A percentile compares a stretch with the other conserved stretches of the same genome.
These are phyloP conservation scores for Paramecium tetraurelia DNA, from an alignment of 73 alveolate species.

Conservation along the genomic window DNA sequence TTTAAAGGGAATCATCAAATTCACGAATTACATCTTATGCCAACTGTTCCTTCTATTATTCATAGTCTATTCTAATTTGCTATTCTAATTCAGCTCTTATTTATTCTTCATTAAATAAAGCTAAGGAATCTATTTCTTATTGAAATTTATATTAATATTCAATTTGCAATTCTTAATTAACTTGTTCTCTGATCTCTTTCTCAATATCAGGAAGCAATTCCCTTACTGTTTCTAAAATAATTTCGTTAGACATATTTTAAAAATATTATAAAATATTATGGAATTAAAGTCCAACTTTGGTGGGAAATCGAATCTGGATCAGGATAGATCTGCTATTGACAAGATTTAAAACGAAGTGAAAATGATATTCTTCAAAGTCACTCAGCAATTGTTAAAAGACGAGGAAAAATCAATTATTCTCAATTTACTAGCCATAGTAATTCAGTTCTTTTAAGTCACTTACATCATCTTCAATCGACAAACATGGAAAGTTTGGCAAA, in stretches of 20 bases:
- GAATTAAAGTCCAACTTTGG: constrained; percentile 25
- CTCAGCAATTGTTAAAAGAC: neutral
- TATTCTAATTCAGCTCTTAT: neutral
- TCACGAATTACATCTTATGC: neutral
- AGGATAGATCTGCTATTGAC: neutral
- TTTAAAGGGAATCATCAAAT: neutral
- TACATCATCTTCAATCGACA: neutral
- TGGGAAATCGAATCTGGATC: neutral
- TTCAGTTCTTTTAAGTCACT: neutral
- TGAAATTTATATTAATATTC: neutral
- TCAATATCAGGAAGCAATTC: constrained; percentile 30
- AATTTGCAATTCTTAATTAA: neutral
- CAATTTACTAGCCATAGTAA: neutral
- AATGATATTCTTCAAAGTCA: neutral
- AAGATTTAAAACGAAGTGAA: neutral
- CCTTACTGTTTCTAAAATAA: constrained; percentile 7
- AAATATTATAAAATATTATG: neutral
- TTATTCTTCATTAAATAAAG: neutral
- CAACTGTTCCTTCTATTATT: neutral
- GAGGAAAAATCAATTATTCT: neutral
- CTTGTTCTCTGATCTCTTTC: neutral
- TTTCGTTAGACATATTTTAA: constrained; percentile 25
- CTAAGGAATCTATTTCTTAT: neutral
- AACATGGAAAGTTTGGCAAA: neutral
- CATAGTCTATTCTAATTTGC: neutral